These are phyloP conservation scores for Calonectria multiphialidica DNA, from an alignment of 2,329 filamentous ascomycete species.

Conservation along the genomic window DNA sequence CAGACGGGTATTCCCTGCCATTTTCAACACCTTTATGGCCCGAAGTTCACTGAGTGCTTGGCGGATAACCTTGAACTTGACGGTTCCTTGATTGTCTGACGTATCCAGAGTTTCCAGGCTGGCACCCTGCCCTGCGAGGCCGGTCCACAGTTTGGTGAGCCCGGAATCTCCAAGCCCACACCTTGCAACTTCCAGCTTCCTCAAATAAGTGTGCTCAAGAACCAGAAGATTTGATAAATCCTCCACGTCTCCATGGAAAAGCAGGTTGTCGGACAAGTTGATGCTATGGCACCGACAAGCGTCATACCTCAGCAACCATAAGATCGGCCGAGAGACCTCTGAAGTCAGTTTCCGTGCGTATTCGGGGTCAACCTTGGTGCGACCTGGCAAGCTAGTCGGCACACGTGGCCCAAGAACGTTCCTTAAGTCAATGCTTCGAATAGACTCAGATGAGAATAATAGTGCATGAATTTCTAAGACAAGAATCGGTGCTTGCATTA, in stretches of 20 bases:
- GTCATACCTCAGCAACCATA: slow-evolving; percentile 61
- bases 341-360: slow-evolving; percentile 44
- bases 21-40: slow-evolving; percentile 61
- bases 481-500: slow-evolving; percentile 63
- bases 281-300: slow-evolving; percentile 64
- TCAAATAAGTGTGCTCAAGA: slow-evolving; percentile 55
- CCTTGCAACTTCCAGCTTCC: slow-evolving; percentile 62
- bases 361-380: slow-evolving; percentile 36
- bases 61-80: slow-evolving; percentile 61
- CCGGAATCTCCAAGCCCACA: slow-evolving; percentile 64
- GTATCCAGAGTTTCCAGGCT: slow-evolving; percentile 63
- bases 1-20: slow-evolving; percentile 64
- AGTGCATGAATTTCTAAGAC: slow-evolving; percentile 69
- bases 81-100: slow-evolving; percentile 64
- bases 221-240: slow-evolving; percentile 55
- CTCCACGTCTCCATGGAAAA: slow-evolving; percentile 60
- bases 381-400: slow-evolving; percentile 35
- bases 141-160: slow-evolving; percentile 61
- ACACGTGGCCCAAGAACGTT: slow-evolving; percentile 53
- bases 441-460: slow-evolving; percentile 66
- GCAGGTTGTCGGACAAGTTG: slow-evolving; percentile 61
- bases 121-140: slow-evolving; percentile 58
- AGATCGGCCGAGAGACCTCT: slow-evolving; percentile 61
- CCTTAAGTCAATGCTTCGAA: slow-evolving; percentile 66
- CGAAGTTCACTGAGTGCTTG: slow-evolving; percentile 57